Base-by-base conservation (phyloP, 139 green algal genomes). In the Chlamydomonas eustigma region DNA sequence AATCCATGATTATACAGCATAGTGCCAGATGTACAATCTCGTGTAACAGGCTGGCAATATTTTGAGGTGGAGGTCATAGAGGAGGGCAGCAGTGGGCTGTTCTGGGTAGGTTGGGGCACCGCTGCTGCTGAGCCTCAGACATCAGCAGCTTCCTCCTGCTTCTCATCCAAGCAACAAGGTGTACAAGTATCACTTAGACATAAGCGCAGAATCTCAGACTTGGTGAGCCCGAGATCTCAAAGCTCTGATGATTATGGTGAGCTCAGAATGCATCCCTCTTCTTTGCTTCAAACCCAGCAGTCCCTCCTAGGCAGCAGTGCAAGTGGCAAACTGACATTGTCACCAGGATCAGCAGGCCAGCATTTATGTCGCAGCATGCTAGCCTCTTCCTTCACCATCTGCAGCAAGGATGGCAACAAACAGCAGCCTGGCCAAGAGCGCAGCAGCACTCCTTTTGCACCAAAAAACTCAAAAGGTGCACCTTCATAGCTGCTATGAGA, bases 51-150 rank as follows among this genome's bases (percentile, higher is more conserved):
- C 18, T 73, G 65, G 65, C 12, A 39, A 4, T 73, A 73, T 34
- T 73, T 73, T 31, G 65, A 73, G 65, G 32, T 73, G 32, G 65
- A 73, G 34, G 65, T 73, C 4, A 5, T 73, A 18, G 34, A 73
- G 25, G 12, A 18, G 3, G 65, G 65, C n/a, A 31, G 4, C 32
- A 73, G 18, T 34, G 65, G 65, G 33, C 32, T 44, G 65, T 39
- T 73, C 65, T 73, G 65, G 65, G 3, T 73, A 25, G 65, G 65
- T 34, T 73, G 65, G 65, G 24, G 18, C 32, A 5, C 65, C 25
- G 34, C 33, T 24, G 12, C 12, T 39, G 30, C 32, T 18, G 39
- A 4, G 18, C 58, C n/a, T n/a, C 58, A 69, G n/a, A n/a, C 58
- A 6, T 37, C 58, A 69, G 58, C 18, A 6, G 58, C 6, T 32